Conservation (phyloP, 768 basidiomycete species). For the Xerocomellus chrysenteron region DNA sequence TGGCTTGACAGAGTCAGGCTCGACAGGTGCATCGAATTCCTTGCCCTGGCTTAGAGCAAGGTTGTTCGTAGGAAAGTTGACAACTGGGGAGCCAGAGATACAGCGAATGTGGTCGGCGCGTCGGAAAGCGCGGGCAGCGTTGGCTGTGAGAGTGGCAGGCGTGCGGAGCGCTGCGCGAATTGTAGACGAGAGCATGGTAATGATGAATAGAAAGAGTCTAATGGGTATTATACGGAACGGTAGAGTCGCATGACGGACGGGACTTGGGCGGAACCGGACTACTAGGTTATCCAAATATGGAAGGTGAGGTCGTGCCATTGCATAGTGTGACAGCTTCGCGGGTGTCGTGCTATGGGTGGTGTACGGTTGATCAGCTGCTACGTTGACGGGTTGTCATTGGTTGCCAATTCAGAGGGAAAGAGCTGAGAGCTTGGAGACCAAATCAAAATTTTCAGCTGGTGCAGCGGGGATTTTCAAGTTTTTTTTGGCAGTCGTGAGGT, state of each 20-base stretch:
- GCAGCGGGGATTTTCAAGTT: too few species aligned
- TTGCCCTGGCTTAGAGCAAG: neutral
- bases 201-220: too few species aligned
- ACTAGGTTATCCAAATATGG: neutral
- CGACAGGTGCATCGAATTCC: constrained; percentile 5
- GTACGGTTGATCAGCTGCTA: too few species aligned
- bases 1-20: constrained; percentile 33
- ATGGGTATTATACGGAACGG: neutral
- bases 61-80: constrained; percentile 5
- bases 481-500: too few species aligned
- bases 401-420: too few species aligned
- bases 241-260: neutral
- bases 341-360: too few species aligned
- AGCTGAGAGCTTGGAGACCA: too few species aligned
- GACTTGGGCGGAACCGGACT: neutral
- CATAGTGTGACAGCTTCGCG: too few species aligned
- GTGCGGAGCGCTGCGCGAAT: constrained; percentile 5
- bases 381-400: too few species aligned
- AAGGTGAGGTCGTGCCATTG: neutral
- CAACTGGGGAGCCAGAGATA: constrained; percentile 11
- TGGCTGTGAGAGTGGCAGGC: neutral
- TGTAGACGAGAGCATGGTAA: constrained; percentile 5
- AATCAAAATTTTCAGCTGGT: too few species aligned
- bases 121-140: neutral
- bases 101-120: constrained; percentile 8